Evolutionary conservation across 805 yeast species (phyloP).

Genomic region (Teunomyces aglyptinius): DNA sequence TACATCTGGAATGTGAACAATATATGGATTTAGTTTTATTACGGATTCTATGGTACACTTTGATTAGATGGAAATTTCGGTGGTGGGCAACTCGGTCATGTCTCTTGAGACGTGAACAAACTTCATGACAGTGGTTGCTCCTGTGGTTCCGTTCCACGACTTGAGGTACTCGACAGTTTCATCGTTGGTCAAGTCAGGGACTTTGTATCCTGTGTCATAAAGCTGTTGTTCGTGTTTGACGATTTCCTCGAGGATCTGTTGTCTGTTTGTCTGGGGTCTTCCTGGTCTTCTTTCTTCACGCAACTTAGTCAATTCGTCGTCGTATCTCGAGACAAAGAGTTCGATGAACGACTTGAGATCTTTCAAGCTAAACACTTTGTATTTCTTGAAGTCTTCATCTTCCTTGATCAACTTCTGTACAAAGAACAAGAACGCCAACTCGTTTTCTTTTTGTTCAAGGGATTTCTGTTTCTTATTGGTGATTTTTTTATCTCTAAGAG

Average conservation of each 20-base stretch:
- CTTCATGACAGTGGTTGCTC: slow-evolving; percentile 67
- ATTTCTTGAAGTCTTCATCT: slow-evolving; percentile 26
- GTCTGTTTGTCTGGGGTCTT: slow-evolving; percentile 75
- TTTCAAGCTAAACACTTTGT: slow-evolving; percentile 44
- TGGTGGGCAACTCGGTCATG: slow-evolving; percentile 22
- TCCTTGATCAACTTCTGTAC: slow-evolving; percentile 55
- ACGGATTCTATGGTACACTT: background rate
- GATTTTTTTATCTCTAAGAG: slow-evolving; percentile 75
- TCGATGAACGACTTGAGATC: slow-evolving; percentile 64
- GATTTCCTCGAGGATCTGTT: slow-evolving; percentile 61
- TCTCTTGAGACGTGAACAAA: slow-evolving; percentile 38
- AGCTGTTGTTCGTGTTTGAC: slow-evolving; percentile 60
- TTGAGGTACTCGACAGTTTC: slow-evolving; percentile 59
- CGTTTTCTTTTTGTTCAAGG: slow-evolving; percentile 58
- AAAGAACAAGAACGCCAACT: slow-evolving; percentile 55
- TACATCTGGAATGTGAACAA: slow-evolving; percentile 4
- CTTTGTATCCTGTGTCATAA: slow-evolving; percentile 62
- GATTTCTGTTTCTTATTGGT: slow-evolving; percentile 56
- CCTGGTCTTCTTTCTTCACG: slow-evolving; percentile 74
- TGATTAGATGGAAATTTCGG: slow-evolving; percentile 11
- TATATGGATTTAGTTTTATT: background rate
- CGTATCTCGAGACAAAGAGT: slow-evolving; percentile 64
- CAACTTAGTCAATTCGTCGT: slow-evolving; percentile 68
- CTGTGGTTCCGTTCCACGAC: slow-evolving; percentile 80
- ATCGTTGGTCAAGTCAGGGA: slow-evolving; percentile 69